Evolutionary conservation across 441 rosid species (phyloP).

Genomic region (Eruca vesicaria): DNA sequence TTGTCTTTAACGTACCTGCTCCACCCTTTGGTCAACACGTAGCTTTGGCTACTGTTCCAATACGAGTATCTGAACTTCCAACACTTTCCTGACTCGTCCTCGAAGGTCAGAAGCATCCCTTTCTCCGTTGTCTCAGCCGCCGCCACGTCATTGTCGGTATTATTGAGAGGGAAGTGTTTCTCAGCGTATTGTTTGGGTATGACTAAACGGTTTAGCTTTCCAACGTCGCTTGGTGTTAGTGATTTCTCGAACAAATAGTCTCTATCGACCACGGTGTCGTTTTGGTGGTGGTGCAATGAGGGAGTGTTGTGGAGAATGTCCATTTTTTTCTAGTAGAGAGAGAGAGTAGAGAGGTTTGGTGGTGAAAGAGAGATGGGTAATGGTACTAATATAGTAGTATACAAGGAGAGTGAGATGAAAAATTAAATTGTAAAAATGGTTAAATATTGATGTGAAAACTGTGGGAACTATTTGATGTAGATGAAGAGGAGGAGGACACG

Average conservation of each 20-base stretch:
- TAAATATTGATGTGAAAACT: conserved; percentile 48
- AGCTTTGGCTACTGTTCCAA: conserved; percentile 98
- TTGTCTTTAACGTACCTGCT: conserved; percentile 92
- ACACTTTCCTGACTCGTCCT: conserved; percentile 81
- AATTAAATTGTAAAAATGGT: not conserved
- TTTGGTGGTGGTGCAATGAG: conserved; percentile 40
- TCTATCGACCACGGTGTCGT: conserved; percentile 25
- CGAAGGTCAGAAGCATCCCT: conserved; percentile 71
- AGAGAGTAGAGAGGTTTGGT: conserved; percentile 22
- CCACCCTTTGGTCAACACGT: conserved; percentile 96
- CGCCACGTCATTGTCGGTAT: conserved; percentile 23
- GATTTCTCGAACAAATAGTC: conserved; percentile 79
- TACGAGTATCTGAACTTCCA: conserved; percentile 92
- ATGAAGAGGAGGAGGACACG: conserved; percentile 30
- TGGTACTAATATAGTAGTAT: conserved; percentile 36
- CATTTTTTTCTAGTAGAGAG: conserved; percentile 30
- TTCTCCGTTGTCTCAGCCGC: conserved; percentile 45
- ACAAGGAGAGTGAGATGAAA: conserved; percentile 22
- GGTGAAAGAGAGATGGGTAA: conserved; percentile 36
- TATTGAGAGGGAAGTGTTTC: conserved; percentile 76
- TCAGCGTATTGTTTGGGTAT: conserved; percentile 97
- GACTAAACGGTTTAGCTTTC: conserved; percentile 89
- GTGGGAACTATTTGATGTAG: conserved; percentile 47
- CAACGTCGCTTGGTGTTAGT: conserved; percentile 91
- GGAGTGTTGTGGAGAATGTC: conserved; percentile 43